Percentiles rank a stretch among this genome's conserved stretches.
phyloP scores from a whole-genome alignment of 2,329 filamentous ascomycete genomes.

The Penicillium sp. region DNA sequence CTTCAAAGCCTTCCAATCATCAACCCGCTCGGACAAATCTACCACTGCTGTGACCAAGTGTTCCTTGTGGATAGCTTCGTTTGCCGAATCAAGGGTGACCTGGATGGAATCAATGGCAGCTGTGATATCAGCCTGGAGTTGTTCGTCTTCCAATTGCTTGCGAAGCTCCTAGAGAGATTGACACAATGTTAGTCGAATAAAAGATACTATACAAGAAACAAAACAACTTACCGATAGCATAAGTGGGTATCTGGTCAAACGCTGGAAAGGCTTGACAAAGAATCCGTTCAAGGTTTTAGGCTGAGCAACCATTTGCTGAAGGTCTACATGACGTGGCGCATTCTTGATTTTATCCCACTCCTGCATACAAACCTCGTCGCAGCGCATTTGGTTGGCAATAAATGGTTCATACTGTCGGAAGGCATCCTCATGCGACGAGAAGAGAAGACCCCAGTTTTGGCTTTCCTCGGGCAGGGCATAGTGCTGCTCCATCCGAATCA shows the following conservation, averaged over 20 bases:
- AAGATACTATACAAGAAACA: not conserved
- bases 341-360: conserved; percentile 84
- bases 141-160: conserved; percentile 77
- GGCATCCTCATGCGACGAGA: conserved; percentile 77
- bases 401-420: conserved; percentile 96
- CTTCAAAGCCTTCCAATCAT: conserved; percentile 95
- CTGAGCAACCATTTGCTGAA: conserved; percentile 76
- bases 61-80: conserved; percentile 87
- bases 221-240: conserved; percentile 68
- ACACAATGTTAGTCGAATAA: not conserved
- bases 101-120: conserved; percentile 80
- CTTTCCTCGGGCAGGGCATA: conserved; percentile 74
- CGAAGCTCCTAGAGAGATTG: conserved; percentile 66
- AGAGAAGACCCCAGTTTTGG: conserved; percentile 95
- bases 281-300: conserved; percentile 89
- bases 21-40: conserved; percentile 78
- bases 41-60: conserved; percentile 79
- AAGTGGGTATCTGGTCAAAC: conserved; percentile 90
- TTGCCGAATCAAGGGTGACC: conserved; percentile 78
- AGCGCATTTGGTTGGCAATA: conserved; percentile 93
- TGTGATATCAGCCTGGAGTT: conserved; percentile 69
- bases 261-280: conserved; percentile 92
- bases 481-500: conserved; percentile 94
- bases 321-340: conserved; percentile 65
- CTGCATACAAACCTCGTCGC: conserved; percentile 77